Evolutionary conservation across 2,329 filamentous ascomycete genomes (phyloP).

Genomic region (Aspergillus sclerotialis): DNA sequence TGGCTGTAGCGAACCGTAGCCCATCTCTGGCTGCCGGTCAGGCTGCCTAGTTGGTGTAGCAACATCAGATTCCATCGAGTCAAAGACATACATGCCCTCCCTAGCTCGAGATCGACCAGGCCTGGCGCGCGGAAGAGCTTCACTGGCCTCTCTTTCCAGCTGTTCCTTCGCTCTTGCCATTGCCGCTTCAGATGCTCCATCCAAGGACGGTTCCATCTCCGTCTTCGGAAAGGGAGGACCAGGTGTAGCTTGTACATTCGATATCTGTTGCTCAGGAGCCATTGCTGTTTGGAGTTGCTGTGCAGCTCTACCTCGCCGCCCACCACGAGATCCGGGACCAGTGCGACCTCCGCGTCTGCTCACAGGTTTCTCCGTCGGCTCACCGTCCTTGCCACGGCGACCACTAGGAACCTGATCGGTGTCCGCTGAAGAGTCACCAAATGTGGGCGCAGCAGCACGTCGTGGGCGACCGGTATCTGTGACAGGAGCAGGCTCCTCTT

Average conservation of each 20-base stretch:
- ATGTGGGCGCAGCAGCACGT: conserved; percentile 44
- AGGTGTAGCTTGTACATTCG: conserved; percentile 6
- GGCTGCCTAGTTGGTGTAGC: conserved; percentile 13
- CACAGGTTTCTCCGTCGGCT: conserved; percentile 28
- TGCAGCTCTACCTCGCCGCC: conserved; percentile 26
- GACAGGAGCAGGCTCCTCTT: conserved; percentile 38
- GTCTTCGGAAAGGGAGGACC: conserved; percentile 19
- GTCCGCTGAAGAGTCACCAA: conserved; percentile 35
- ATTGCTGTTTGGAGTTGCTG: conserved; percentile 20
- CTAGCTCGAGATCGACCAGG: conserved; percentile 23
- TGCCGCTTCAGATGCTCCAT: conserved; percentile 11
- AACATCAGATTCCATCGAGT: conserved; percentile 25
- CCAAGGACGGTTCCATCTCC: conserved; percentile 17
- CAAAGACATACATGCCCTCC: conserved; percentile 30
- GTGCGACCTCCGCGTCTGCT: conserved; percentile 27
- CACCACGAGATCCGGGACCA: conserved; percentile 26
- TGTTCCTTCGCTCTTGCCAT: conserved; percentile 20
- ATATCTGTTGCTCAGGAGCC: conserved; percentile 5
- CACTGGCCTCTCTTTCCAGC: conserved; percentile 17
- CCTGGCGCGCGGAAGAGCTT: conserved; percentile 17
- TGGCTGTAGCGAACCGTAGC: conserved; percentile 35
- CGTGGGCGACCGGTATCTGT: conserved; percentile 45
- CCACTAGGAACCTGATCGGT: conserved; percentile 20
- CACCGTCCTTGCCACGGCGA: conserved; percentile 30
- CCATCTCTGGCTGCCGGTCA: conserved; percentile 23